Base-by-base conservation (phyloP, 768 basidiomycete genomes). In the Austroboletus festivus region DNA sequence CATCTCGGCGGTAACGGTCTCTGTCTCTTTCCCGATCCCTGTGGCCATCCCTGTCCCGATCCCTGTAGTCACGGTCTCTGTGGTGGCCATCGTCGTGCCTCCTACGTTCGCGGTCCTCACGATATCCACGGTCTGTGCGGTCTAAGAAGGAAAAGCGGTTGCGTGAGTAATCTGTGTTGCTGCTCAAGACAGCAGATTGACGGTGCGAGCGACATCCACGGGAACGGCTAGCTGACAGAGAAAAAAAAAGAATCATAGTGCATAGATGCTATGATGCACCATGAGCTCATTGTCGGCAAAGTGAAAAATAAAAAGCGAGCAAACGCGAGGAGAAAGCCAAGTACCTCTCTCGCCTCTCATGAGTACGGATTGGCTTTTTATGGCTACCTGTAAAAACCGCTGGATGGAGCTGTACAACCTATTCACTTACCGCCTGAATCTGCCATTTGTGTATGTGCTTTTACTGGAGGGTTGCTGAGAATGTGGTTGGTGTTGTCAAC, bases 61-160 rank as follows among this genome's bases (percentile, higher is more conserved):
- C 81, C 38, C 73, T 67, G 57, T 73, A 68, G 42, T 82, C 81
- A 39, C 81, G 71, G 49, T 80, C 74, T 31, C 78, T 70, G 54
- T 78, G 74, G 46, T 73, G 73, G 48, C 74, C 75, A 24, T 80
- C 69, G 46, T 79, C 83, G 52, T 84, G 82, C 55, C 84, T 77
- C 53, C 85, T 76, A 41, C 83, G 78, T 44, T 83, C 75, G 55
- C 86, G 80, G 65, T 87, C 81, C 52, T 72, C 70, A 45, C 82
- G 78, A 59, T 81, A 83, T 57, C 79, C 80, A 55, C 84, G 83
- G 61, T 63, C 62, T 39, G 38, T 18, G 19, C 62, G 61, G 47
- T 82, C 79, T 70, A 72, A 47, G 42, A 69, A 68, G 68, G 73
- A 74, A 71, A 70, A 64, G 55, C 67, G 57, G 60, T 62, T 69